Percentiles rank a stretch among this genome's conserved stretches.
Evolutionary conservation across 2,329 filamentous ascomycete species (phyloP).

Genomic region (Aspergillus sp.): DNA sequence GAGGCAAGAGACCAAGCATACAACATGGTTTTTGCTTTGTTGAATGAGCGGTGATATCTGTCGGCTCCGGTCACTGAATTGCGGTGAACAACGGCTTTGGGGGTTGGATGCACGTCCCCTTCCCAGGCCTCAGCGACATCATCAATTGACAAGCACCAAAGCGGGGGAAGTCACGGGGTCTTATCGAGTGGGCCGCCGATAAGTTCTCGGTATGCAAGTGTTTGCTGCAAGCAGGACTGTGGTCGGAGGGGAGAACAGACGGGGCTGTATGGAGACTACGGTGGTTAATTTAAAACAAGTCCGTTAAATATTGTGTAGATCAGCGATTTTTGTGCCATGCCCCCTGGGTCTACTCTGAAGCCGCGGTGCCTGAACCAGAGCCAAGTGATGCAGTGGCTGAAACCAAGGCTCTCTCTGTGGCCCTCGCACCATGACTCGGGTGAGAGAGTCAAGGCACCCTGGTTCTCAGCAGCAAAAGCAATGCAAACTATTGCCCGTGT

Average conservation of each 20-base stretch:
- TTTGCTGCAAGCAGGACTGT: neutral
- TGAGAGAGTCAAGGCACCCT: too few relatives aligned
- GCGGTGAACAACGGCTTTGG: slow-evolving; percentile 1
- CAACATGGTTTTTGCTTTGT: slow-evolving; percentile 31
- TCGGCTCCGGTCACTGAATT: neutral
- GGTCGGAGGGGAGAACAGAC: neutral
- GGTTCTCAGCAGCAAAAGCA: too few relatives aligned
- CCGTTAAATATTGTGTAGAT: neutral
- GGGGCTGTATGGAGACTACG: neutral
- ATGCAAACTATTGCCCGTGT: too few relatives aligned
- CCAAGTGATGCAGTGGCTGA: slow-evolving; percentile 20
- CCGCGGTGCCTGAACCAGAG: slow-evolving; percentile 16
- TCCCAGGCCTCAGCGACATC: neutral
- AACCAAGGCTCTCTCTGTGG: slow-evolving; percentile 12
- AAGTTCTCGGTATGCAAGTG: neutral
- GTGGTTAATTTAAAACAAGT: neutral
- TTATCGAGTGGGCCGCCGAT: neutral
- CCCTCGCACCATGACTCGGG: neutral
- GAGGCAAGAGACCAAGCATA: slow-evolving; percentile 38
- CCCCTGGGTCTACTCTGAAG: slow-evolving; percentile 9
- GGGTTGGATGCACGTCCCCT: neutral
- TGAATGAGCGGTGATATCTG: slow-evolving; percentile 11
- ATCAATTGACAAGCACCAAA: neutral
- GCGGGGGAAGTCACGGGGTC: neutral
- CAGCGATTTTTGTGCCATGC: neutral